Conservation (phyloP, 2,329 filamentous ascomycete genomes). For the Sphaerulina musiva region DNA sequence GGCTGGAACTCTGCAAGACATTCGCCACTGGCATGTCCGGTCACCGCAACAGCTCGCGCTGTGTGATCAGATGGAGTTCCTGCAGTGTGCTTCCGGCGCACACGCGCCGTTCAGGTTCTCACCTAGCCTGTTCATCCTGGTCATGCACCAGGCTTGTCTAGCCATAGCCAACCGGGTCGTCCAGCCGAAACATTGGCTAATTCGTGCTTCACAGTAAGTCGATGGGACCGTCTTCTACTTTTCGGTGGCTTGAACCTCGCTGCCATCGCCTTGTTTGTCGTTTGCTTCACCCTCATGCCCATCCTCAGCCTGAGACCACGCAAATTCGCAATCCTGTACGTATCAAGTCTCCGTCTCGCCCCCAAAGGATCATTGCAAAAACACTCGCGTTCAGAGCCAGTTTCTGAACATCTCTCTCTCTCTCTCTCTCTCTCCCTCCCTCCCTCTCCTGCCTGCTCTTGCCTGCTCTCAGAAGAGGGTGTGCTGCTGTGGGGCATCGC, state of each 20-base stretch:
- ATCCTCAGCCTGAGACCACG: conserved; percentile 71
- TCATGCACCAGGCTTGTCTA: conserved; percentile 14
- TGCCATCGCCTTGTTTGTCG: conserved; percentile 83
- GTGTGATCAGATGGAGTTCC: conserved; percentile 26
- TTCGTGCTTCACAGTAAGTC: conserved; percentile 62
- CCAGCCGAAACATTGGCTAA: conserved; percentile 33
- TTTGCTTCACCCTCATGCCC: conserved; percentile 86
- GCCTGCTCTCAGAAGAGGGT: conserved; percentile 17
- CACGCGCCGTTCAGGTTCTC: conserved; percentile 19
- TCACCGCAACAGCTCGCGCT: conserved; percentile 14
- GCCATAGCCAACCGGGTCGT: conserved; percentile 15
- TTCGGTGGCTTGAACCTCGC: conserved; percentile 88
- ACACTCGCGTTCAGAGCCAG: conserved; percentile 13
- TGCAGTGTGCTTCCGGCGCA: conserved; percentile 23
- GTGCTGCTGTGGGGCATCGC: conserved; percentile 22
- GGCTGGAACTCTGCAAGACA: conserved; percentile 22
- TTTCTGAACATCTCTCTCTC: conserved; percentile 10
- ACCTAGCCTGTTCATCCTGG: conserved; percentile 7
- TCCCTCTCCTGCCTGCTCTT: too few relatives aligned
- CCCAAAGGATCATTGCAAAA: conserved; percentile 6
- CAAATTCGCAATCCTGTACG: conserved; percentile 97
- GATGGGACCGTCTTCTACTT: conserved; percentile 91
- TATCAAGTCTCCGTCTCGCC: conserved; percentile 34
- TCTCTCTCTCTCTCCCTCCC: too few relatives aligned
- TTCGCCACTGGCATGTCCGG: conserved; percentile 15